Evolutionary conservation across 2,329 filamentous ascomycete genomes (phyloP).

Genomic region (Dactylella cylindrospora): DNA sequence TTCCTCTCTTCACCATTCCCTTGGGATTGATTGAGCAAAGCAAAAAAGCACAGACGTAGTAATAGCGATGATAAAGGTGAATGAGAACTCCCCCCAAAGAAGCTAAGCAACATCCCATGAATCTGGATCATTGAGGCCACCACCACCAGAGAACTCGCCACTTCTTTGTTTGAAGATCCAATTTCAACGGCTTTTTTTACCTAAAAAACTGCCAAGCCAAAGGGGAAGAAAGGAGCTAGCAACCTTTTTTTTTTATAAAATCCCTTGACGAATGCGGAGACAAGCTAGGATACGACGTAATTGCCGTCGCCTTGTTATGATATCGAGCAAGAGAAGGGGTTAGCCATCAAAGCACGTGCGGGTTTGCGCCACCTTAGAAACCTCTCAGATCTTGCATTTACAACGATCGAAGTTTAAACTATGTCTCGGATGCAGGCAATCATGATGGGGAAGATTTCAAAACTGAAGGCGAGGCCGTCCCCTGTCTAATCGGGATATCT

Average conservation of each 20-base stretch:
- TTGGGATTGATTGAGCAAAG: too few species aligned
- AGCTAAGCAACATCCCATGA: too few species aligned
- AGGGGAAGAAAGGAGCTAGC: conserved; percentile 30
- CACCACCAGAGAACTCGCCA: conserved; percentile 23
- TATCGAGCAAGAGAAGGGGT: too few species aligned
- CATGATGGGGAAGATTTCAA: conserved; percentile 5
- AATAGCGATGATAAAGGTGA: too few species aligned
- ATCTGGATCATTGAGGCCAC: too few species aligned
- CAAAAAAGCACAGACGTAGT: too few species aligned
- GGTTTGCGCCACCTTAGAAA: conserved; percentile 29
- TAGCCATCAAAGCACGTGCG: too few species aligned
- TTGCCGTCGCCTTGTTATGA: too few species aligned
- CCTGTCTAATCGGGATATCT: too few species aligned
- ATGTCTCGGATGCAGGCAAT: conserved; percentile 2
- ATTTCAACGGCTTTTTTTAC: conserved; percentile 38
- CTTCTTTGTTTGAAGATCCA: conserved; percentile 19
- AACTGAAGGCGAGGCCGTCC: too few species aligned
- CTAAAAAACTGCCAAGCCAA: conserved; percentile 22
- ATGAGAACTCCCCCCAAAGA: too few species aligned
- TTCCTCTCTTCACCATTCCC: too few species aligned
- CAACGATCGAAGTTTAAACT: neutral
- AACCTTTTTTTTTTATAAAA: conserved; percentile 45
- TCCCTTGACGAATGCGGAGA: conserved; percentile 41
- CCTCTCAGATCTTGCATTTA: conserved; percentile 39
- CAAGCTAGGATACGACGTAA: conserved; percentile 19